Base-by-base conservation (phyloP, 306 rosid species). In the Corylus avellana region DNA sequence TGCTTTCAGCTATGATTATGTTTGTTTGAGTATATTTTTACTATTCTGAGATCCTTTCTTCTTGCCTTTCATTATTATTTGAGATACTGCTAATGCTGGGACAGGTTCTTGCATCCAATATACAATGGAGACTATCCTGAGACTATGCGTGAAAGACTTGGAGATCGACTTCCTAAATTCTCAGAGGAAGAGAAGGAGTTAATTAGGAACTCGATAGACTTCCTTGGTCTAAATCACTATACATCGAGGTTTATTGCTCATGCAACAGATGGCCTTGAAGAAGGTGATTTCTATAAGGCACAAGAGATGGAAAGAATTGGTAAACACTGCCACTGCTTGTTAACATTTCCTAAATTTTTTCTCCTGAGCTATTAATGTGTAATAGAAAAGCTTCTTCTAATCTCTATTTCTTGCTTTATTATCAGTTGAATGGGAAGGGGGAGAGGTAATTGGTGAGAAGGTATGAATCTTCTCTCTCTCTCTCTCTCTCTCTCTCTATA, bases 191-290 rank as follows among this genome's bases (percentile, higher is more conserved):
- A 94, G 47, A 88, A 84, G 85, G 90, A 91, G 80, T 20, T 86
- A 77, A 85, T 94, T 75, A 72, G 56, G 84, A 90, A 89, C 78
- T 72, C 93, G 1, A 54, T 92, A 75, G 97, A 94, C 87, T 92
- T 89, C 80, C 55, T 94, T 50, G 97, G 97, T 79, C 82, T 94
- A 76, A 94, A 92, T 83, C 98, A 92, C 79, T 94, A 92, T 81
- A 90, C 98, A 25, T 78, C 98, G 71, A 91, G 98, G 87, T 90
- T 94, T 66, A 88, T 94, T 88, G 85, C 97, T 75, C 82, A 92
- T 83, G 87, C 55, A 58, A 27, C 46, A 67, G 90, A 87, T 56
- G 39, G 70, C 79, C 44, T 82, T 3, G 90, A 77, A 47, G 83
- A 75, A 54, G 61, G 75, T 82, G 64, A 85, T 77, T 91, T 12